Evolutionary conservation across 148 eudicot species (phyloP).

Genomic region (Rheum nobile): DNA sequence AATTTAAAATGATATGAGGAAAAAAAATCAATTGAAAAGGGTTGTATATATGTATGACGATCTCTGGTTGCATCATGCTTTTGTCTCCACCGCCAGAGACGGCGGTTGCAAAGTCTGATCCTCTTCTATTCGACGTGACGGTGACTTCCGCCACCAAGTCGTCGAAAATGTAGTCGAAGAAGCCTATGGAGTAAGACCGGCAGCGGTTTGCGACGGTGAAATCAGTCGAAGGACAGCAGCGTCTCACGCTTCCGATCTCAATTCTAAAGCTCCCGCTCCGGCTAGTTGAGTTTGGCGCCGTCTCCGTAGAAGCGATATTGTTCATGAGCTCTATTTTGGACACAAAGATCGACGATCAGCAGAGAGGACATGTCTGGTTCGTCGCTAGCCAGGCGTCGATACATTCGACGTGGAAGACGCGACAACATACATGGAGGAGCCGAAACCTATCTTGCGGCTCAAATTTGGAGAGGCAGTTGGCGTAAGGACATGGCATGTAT

Average conservation of each 20-base stretch:
- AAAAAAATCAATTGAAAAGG: too few relatives aligned
- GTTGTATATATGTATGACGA: too few relatives aligned
- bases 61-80: not conserved
- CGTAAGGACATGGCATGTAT: too few relatives aligned
- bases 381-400: too few relatives aligned
- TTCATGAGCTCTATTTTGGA: conserved; percentile 31
- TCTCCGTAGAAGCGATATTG: conserved; percentile 13
- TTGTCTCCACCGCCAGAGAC: not conserved
- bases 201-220: conserved; percentile 2
- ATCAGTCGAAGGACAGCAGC: conserved; percentile 16
- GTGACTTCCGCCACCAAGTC: conserved; percentile 37
- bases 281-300: not conserved
- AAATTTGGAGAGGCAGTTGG: too few relatives aligned
- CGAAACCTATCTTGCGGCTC: too few relatives aligned
- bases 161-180: conserved; percentile 56
- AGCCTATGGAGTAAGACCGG: conserved; percentile 53
- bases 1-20: too few relatives aligned
- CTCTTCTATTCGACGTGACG: conserved; percentile 15
- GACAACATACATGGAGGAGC: too few relatives aligned
- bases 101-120: too few relatives aligned
- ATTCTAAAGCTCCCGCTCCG: conserved; percentile 53
- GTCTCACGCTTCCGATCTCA: conserved; percentile 67
- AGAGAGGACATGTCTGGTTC: too few relatives aligned
- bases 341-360: conserved; percentile 49
- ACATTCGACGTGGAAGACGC: too few relatives aligned